These are phyloP conservation scores for Nitzschia sp. DNA, from an alignment of 108 stramenopile genomes.

Conservation along the genomic window DNA sequence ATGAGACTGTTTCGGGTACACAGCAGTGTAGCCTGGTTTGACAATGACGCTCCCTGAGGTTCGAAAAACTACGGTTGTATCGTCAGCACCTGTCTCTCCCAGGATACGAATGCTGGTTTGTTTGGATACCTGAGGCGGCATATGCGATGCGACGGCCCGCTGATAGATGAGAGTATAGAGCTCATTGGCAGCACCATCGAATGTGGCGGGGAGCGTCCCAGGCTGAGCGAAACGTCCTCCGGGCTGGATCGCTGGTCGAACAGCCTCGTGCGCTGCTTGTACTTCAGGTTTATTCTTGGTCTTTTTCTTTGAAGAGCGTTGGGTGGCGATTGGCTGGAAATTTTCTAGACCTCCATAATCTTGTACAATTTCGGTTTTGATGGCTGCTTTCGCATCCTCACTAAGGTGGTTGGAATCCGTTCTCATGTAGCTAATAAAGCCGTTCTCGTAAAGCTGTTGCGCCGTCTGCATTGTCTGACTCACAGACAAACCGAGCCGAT, in stretches of 20 bases:
- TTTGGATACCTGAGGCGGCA: slow-evolving; percentile 60
- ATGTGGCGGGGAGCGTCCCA: slow-evolving; percentile 2
- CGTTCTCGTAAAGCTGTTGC: slow-evolving; percentile 78
- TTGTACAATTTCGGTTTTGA: slow-evolving; percentile 25
- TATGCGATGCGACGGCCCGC: slow-evolving; percentile 64
- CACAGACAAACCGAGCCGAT: slow-evolving; percentile 58
- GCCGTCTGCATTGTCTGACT: slow-evolving; percentile 69
- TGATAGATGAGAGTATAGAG: slow-evolving; percentile 67
- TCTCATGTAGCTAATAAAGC: slow-evolving; percentile 85
- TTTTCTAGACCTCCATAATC: slow-evolving; percentile 39
- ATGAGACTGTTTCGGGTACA: slow-evolving; percentile 24
- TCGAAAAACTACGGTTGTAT: slow-evolving; percentile 39
- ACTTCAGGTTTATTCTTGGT: slow-evolving; percentile 38
- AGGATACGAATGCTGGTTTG: slow-evolving; percentile 46
- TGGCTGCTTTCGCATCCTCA: slow-evolving; percentile 43
- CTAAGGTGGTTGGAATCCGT: slow-evolving; percentile 77
- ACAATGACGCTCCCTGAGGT: slow-evolving; percentile 47
- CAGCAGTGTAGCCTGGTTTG: slow-evolving; percentile 49
- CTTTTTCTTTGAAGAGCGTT: slow-evolving; percentile 23
- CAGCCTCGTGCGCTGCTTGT: slow-evolving; percentile 89
- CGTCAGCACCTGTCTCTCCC: slow-evolving; percentile 16
- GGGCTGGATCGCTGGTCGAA: slow-evolving; percentile 65
- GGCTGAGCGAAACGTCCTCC: slow-evolving; percentile 43
- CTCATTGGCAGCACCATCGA: slow-evolving; percentile 28
- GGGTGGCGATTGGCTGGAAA: slow-evolving; percentile 5